Evolutionary conservation across 2,329 filamentous ascomycete genomes (phyloP).

Genomic region (Aspergillus pseudoterreus): DNA sequence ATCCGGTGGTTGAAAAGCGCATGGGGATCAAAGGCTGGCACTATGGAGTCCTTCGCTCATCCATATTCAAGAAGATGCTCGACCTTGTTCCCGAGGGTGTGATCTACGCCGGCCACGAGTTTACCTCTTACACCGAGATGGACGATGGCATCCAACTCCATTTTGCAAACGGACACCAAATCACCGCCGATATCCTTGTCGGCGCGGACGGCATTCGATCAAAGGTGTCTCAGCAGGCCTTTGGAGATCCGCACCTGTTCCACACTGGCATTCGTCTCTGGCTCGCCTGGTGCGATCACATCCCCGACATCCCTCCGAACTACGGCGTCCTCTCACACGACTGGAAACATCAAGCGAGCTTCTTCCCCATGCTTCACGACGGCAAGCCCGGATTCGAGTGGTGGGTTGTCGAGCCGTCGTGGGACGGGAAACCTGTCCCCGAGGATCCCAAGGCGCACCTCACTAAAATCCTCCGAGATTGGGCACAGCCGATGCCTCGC

Average conservation of each 20-base stretch:
- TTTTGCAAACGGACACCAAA: too few species aligned
- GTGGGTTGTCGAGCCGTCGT: conserved; percentile 19
- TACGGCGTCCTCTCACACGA: conserved; percentile 15
- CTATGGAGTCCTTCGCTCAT: conserved; percentile 18
- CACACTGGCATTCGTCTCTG: conserved; percentile 17
- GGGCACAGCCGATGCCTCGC: too few species aligned
- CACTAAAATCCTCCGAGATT: too few species aligned
- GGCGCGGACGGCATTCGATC: conserved; percentile 18
- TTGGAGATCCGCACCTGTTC: conserved; percentile 16
- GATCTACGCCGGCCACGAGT: conserved; percentile 11
- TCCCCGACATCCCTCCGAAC: conserved; percentile 9
- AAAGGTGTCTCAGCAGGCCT: conserved; percentile 13
- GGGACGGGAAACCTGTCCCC: conserved; percentile 15
- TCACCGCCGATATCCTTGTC: conserved; percentile 14
- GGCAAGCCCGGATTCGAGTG: conserved; percentile 19
- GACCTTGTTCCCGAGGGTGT: conserved; percentile 15
- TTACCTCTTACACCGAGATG: not conserved
- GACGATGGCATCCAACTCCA: too few species aligned
- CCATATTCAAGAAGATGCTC: conserved; percentile 16
- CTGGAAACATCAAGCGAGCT: conserved; percentile 17
- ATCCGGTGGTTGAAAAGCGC: not conserved
- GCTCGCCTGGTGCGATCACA: conserved; percentile 19
- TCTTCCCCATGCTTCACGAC: conserved; percentile 18
- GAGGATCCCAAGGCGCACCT: conserved; percentile 5
- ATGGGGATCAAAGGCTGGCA: conserved; percentile 13